Evolutionary conservation across 805 yeast genomes (phyloP).

Genomic region (Naumovozyma baii): DNA sequence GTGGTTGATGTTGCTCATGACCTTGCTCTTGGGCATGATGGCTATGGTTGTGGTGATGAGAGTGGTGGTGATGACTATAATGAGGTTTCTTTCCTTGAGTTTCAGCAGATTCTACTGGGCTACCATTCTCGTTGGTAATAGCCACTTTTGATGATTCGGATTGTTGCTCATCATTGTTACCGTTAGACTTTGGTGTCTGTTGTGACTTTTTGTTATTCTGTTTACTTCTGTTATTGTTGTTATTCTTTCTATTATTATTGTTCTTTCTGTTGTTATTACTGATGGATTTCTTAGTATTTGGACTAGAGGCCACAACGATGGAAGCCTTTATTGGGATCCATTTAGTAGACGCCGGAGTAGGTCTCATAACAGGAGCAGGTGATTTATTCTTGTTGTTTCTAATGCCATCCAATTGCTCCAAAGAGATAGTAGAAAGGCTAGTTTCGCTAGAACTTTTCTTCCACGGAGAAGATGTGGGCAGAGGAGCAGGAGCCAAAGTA

Average conservation of each 20-base stretch:
- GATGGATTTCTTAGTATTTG: conserved; percentile 11
- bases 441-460: conserved; percentile 18
- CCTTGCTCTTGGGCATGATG: not conserved
- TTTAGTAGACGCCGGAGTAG: conserved; percentile 31
- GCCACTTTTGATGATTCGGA: conserved; percentile 4
- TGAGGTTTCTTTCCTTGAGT: conserved; percentile 1
- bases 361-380: conserved; percentile 11
- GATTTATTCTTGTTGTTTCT: conserved; percentile 15
- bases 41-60: conserved; percentile 3
- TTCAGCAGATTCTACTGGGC: not conserved
- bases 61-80: conserved; percentile 1
- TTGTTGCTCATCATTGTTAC: not conserved
- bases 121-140: conserved; percentile 3
- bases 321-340: conserved; percentile 65
- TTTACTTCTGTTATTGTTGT: conserved; percentile 7
- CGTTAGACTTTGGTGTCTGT: not conserved
- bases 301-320: conserved; percentile 32
- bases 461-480: conserved; percentile 30
- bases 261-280: conserved; percentile 10
- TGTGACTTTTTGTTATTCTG: conserved; percentile 4
- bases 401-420: conserved; percentile 11
- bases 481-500: conserved; percentile 28
- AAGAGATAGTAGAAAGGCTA: conserved; percentile 18
- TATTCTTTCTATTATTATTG: conserved; percentile 8
- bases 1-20: conserved; percentile 5